phyloP scores from a whole-genome alignment of 2,329 filamentous ascomycete genomes.

The Monosporascus cannonballus region DNA sequence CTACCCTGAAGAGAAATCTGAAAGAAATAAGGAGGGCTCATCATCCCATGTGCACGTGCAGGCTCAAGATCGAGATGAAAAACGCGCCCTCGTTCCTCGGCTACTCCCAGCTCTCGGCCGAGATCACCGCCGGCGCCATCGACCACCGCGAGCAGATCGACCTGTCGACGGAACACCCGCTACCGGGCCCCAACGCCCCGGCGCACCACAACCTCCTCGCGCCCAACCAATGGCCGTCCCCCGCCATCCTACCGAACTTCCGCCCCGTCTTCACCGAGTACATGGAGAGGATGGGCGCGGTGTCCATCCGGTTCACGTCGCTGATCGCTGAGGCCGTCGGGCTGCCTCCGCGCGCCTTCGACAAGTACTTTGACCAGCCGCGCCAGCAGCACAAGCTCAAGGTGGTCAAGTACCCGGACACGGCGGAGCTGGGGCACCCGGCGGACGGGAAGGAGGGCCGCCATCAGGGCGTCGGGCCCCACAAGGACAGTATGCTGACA shows the following conservation, averaged over 20 bases:
- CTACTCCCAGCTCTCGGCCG: conserved; percentile 59
- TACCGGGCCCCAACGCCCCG: conserved; percentile 57
- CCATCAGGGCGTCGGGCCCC: conserved; percentile 64
- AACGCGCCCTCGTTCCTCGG: conserved; percentile 67
- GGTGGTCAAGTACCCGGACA: conserved; percentile 80
- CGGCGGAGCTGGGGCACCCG: conserved; percentile 46
- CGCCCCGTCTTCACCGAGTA: conserved; percentile 65
- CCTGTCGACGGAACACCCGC: conserved; percentile 69
- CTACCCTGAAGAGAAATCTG: not conserved
- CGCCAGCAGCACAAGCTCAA: conserved; percentile 81
- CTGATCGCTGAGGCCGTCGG: conserved; percentile 81
- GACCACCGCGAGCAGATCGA: conserved; percentile 87
- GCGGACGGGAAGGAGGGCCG: conserved; percentile 29
- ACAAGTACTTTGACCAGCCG: conserved; percentile 67
- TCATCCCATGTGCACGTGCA: conserved; percentile 17
- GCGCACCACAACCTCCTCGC: conserved; percentile 69
- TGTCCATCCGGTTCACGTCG: conserved; percentile 69
- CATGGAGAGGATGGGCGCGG: conserved; percentile 65
- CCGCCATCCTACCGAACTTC: conserved; percentile 59
- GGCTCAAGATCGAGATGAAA: conserved; percentile 65
- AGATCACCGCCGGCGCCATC: conserved; percentile 65
- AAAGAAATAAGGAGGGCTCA: not conserved
- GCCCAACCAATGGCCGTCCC: conserved; percentile 75
- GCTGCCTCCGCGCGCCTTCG: conserved; percentile 63
- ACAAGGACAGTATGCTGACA: conserved; percentile 81